Conservation (phyloP, 2,329 filamentous ascomycete species). For the Calonectria pseudoturangicola region DNA sequence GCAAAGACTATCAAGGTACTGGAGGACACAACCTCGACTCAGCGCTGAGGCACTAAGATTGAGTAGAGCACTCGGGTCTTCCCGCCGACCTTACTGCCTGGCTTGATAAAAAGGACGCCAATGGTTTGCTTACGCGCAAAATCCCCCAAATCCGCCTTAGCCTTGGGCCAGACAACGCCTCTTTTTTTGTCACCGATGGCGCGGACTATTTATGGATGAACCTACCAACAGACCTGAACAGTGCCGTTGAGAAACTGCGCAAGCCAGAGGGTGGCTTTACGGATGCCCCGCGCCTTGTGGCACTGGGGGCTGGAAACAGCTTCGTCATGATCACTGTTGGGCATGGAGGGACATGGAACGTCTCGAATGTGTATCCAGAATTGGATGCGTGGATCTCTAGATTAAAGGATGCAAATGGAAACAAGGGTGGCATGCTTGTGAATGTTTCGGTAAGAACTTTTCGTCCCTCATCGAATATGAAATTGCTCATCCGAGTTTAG, state of each 20-base stretch:
- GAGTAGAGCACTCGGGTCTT: not conserved
- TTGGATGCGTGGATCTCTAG: not conserved
- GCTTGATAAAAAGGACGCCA: constrained; percentile 5
- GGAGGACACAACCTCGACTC: not conserved
- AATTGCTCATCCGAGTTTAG: not conserved
- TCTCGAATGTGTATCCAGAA: not conserved
- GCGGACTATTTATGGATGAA: not conserved
- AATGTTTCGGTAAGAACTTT: not conserved
- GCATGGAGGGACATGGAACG: not conserved
- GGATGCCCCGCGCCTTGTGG: not conserved
- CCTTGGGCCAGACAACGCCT: not conserved
- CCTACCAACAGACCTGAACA: not conserved
- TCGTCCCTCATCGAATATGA: not conserved
- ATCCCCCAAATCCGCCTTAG: not conserved
- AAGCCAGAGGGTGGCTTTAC: not conserved
- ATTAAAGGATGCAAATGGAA: not conserved
- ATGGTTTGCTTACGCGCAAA: not conserved
- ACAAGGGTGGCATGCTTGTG: not conserved
- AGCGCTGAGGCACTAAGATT: not conserved
- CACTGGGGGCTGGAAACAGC: not conserved
- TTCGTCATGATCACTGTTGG: constrained; percentile 3
- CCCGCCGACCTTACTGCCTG: not conserved
- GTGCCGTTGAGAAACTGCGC: not conserved
- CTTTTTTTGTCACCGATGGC: not conserved
- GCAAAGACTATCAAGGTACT: not conserved